Evolutionary conservation across 1,284 basidiomycete species (phyloP).

Genomic region (Pyrrhoderma noxium): DNA sequence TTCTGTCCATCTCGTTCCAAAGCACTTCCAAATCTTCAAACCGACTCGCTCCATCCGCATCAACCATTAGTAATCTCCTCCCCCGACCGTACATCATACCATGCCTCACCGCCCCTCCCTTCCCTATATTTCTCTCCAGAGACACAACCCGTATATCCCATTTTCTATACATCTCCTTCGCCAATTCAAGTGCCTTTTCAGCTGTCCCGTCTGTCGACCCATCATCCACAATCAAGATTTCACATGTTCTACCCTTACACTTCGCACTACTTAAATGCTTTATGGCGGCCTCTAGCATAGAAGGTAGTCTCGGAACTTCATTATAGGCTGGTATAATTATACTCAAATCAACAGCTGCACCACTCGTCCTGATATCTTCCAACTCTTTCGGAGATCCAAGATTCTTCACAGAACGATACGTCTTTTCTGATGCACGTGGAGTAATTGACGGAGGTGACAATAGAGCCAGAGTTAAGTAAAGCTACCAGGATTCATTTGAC

Average conservation of each 20-base stretch:
- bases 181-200: constrained; percentile 56
- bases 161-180: constrained; percentile 40
- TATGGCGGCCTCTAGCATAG: constrained; percentile 75
- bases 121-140: constrained; percentile 79
- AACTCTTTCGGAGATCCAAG: constrained; percentile 33
- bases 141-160: constrained; percentile 68
- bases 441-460: constrained; percentile 63
- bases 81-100: constrained; percentile 82
- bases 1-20: constrained; percentile 63
- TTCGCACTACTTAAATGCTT: constrained; percentile 42
- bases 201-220: constrained; percentile 77
- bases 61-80: constrained; percentile 78
- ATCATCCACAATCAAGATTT: constrained; percentile 87
- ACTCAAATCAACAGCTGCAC: constrained; percentile 51
- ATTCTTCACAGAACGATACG: constrained; percentile 48
- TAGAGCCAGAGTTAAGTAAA: constrained; percentile 54
- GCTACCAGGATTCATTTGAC: constrained; percentile 31
- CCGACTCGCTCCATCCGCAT: constrained; percentile 87
- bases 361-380: constrained; percentile 44
- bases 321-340: constrained; percentile 91
- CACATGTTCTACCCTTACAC: constrained; percentile 45
- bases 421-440: constrained; percentile 58
- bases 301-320: constrained; percentile 70
- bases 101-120: constrained; percentile 88
- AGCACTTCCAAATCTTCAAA: constrained; percentile 76